Base-by-base conservation (phyloP, 331 rosid species). In the Saraca asoca region DNA sequence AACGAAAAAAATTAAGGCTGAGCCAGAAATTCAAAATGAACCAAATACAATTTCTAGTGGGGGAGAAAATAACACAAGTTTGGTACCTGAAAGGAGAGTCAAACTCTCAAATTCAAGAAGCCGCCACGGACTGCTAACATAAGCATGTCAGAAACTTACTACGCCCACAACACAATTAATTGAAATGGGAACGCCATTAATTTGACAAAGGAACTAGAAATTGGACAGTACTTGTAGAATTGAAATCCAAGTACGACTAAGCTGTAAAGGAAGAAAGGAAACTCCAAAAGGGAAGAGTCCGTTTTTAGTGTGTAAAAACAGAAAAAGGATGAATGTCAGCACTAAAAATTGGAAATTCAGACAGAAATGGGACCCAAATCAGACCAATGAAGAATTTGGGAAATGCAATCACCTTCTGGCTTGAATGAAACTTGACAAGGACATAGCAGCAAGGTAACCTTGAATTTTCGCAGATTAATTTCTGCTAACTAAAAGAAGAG, bases 311-410 rank as follows among this genome's bases (percentile, higher is more conserved):
- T 20, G 16, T 0, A 68, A 33, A 0, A 51, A 52, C 35, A 71
- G 65, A 59, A 44, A 64, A 63, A 24, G 65, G 62, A 58, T 54
- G 63, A 73, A 70, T 37, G 69, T 48, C 75, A 73, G 84, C 15
- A 10, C 71, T 62, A 65, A 72, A 76, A 76, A 79, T 71, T 79
- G 75, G 64, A 71, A 72, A 70, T 51, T 75, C 15, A 19, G 14
- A 69, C 43, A 59, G 15, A 53, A 42, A 84, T 70, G 80, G 90
- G 90, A 56, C 84, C 88, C 85, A 58, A 78, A 66, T 56, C 61
- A 76, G 69, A 51, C 74, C 43, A 76, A 76, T 49, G n/a, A 61
- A 50, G 13, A 68, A 17, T 51, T 50, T 56, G 49, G 41, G 43
- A 45, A 76, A 71, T 61, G 78, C 65, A 71, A 73, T 73, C 69